phyloP scores from a whole-genome alignment of 2,329 filamentous ascomycete species.

The Gliomastix tumulicola region DNA sequence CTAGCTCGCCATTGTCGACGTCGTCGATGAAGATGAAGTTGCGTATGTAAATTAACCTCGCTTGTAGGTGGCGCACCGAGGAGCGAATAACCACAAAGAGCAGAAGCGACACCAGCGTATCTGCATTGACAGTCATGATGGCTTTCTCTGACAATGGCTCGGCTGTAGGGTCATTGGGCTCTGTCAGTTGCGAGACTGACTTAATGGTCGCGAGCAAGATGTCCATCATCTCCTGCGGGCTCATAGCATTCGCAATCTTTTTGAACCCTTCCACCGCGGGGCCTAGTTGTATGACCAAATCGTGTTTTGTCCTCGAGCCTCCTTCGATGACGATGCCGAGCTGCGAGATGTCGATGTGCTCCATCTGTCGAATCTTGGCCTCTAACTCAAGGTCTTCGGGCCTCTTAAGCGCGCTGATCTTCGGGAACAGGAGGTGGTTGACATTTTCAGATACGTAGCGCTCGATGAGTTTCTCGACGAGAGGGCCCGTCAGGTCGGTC shows the following conservation, averaged over 20 bases:
- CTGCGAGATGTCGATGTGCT: constrained; percentile 88
- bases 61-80: constrained; percentile 79
- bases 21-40: constrained; percentile 98
- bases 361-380: constrained; percentile 85
- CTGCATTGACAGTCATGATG: constrained; percentile 65
- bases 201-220: constrained; percentile 76
- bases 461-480: constrained; percentile 92
- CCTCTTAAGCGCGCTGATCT: constrained; percentile 69
- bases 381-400: constrained; percentile 84
- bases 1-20: constrained; percentile 91
- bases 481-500: constrained; percentile 84
- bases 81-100: constrained; percentile 90
- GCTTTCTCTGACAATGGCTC: constrained; percentile 41
- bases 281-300: constrained; percentile 68
- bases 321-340: constrained; percentile 83
- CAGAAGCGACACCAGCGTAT: constrained; percentile 85
- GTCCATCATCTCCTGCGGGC: constrained; percentile 85
- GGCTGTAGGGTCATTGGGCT: constrained; percentile 33
- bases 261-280: constrained; percentile 84
- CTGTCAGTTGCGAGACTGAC: constrained; percentile 63
- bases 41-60: constrained; percentile 87
- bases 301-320: constrained; percentile 70
- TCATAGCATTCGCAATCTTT: constrained; percentile 69
- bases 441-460: constrained; percentile 91
- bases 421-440: constrained; percentile 81